A percentile compares a stretch with the other conserved stretches of the same genome.
Conservation (phyloP, 306 rosid species). For the Citrullus mucosospermus region DNA sequence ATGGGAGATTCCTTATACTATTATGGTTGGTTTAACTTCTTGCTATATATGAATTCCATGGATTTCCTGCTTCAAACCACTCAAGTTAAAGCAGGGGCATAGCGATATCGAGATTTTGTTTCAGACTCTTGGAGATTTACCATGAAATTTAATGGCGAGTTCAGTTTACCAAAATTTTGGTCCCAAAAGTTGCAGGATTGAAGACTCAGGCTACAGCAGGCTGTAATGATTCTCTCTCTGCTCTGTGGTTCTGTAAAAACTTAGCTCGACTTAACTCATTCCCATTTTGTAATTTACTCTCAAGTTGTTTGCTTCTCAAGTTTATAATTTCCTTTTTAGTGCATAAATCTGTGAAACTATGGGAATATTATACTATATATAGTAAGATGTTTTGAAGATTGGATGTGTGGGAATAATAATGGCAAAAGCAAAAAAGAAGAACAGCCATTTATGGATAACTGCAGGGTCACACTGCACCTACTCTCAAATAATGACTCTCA, state of each 20-base stretch:
- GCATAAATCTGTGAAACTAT: neutral
- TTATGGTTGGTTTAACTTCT: neutral
- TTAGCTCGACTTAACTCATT: neutral
- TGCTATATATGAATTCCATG: neutral
- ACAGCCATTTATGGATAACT: neutral
- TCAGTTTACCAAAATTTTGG: neutral
- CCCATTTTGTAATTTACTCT: neutral
- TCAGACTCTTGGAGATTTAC: neutral
- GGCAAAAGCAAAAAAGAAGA: neutral
- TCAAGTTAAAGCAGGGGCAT: neutral
- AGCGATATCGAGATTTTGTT: neutral
- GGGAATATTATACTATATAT: neutral
- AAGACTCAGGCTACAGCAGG: neutral
- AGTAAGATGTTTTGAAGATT: neutral
- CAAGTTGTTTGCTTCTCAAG: neutral
- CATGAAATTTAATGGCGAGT: neutral
- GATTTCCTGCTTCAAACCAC: neutral
- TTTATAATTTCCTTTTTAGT: neutral
- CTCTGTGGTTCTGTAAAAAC: neutral
- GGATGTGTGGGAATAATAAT: neutral
- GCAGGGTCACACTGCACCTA: neutral
- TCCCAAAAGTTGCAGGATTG: neutral
- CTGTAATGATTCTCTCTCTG: neutral
- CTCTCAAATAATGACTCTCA: neutral
- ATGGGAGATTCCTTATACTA: neutral